Evolutionary conservation across 129 eudicot genomes (phyloP).

Genomic region (Gnaphalium uliginosum): DNA sequence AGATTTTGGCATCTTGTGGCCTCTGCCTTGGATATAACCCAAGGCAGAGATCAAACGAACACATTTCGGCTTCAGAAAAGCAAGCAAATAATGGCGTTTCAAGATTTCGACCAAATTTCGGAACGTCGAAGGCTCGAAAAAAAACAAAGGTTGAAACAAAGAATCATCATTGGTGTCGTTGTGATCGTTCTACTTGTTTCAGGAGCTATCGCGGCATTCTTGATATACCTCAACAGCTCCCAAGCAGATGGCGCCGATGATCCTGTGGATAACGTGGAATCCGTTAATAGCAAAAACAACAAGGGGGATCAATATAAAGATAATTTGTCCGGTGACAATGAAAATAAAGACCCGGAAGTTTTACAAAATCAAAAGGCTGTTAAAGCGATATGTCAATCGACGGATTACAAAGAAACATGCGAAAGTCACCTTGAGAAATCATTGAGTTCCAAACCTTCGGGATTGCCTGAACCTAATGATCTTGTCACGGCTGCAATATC

Average conservation of each 20-base stretch:
- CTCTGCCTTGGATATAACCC: slow-evolving; percentile 79
- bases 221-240: slow-evolving; percentile 29
- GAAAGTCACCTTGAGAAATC: slow-evolving; percentile 49
- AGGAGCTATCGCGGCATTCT: slow-evolving; percentile 40
- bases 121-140: slow-evolving; percentile 48
- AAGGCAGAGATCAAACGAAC: slow-evolving; percentile 56
- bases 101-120: slow-evolving; percentile 66
- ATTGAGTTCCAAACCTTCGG: slow-evolving; percentile 22
- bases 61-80: slow-evolving; percentile 16
- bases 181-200: slow-evolving; percentile 31
- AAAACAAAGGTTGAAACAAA: slow-evolving; percentile 41
- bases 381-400: slow-evolving; percentile 40
- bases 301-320: not conserved
- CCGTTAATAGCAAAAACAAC: not conserved
- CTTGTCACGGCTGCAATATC: slow-evolving; percentile 53
- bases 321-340: not conserved
- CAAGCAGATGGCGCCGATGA: slow-evolving; percentile 17
- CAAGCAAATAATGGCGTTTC: slow-evolving; percentile 62
- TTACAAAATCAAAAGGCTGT: slow-evolving; percentile 42
- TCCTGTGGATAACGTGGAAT: slow-evolving; percentile 4
- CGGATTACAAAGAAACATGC: slow-evolving; percentile 61
- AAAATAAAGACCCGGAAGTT: slow-evolving; percentile 12
- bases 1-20: slow-evolving; percentile 7
- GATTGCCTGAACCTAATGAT: slow-evolving; percentile 44
- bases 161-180: slow-evolving; percentile 46